Base-by-base conservation (phyloP, 2,329 filamentous ascomycete species). In the Colletotrichum horii region DNA sequence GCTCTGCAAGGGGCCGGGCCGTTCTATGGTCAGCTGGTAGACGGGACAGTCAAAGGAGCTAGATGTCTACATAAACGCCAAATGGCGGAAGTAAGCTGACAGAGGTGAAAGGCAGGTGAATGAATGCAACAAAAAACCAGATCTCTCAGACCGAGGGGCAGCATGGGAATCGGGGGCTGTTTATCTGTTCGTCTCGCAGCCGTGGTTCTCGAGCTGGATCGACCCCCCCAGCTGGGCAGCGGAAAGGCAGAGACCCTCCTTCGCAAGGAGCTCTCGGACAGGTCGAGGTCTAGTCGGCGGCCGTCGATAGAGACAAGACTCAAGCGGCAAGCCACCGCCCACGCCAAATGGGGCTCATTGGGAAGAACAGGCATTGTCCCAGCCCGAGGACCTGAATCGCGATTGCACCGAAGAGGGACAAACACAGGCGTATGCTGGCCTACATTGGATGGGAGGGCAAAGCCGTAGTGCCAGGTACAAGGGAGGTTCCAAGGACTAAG, bases 381-480 rank as follows among this genome's bases (percentile, higher is more conserved):
- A 28, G 73, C 26, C 48, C 32, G 19, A 28, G 36, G 32, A 24
- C 43, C 64, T 68, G 73, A 73, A 65, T 68, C 58, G 73, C 52
- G 43, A 48, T 36, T 68, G 24, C 48, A 34, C 61, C 43, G 22
- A 9, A 60, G 38, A 65, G 24, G 22, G 64, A 60, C 56, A 75
- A 48, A 58, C 22, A 72, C 22, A 62, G 38, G 56, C 43, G 55
- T 32, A 16, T 56, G 36, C 34, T 32, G 38, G 56, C 43, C 43
- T 52, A 52, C 43, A 52, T 52, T 52, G n/a, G 60, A 58, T 22
- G 55, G 30, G 28, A 55, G 32, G 34, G 48, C n/a, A 66, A 71
- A 62, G 38, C 68, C 56, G 58, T 48, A 64, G 56, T 60, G 64
- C 64, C 73, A 67, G 73, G 70, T 75, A 75, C 73, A 65, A 73